Evolutionary conservation across 2,329 filamentous ascomycete genomes (phyloP).

Genomic region (Neurospora sp.): DNA sequence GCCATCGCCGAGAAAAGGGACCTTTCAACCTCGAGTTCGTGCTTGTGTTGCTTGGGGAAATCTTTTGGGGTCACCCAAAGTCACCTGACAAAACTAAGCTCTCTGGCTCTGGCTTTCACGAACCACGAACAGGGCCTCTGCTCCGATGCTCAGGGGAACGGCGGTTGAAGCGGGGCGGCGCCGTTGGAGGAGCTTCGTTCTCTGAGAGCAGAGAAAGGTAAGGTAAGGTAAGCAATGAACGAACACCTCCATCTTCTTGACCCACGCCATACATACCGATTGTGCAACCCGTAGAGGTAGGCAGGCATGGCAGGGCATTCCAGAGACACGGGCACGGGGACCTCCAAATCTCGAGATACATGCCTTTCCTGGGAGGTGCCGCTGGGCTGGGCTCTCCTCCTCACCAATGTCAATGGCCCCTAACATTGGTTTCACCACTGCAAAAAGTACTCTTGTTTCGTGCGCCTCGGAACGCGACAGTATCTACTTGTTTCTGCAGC

Average conservation of each 20-base stretch:
- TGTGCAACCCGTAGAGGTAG: neutral
- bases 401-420: neutral
- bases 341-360: neutral
- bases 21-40: neutral
- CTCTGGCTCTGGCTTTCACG: neutral
- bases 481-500: constrained; percentile 11
- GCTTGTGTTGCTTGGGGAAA: neutral
- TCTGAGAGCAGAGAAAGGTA: neutral
- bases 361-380: neutral
- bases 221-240: neutral
- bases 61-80: neutral
- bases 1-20: neutral
- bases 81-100: neutral
- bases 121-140: neutral
- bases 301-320: neutral
- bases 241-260: neutral
- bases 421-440: constrained; percentile 11
- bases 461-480: constrained; percentile 15
- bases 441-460: constrained; percentile 10
- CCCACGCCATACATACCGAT: neutral
- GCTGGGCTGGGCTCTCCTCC: neutral
- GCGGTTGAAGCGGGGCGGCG: neutral
- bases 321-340: neutral
- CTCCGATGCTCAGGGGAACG: neutral
- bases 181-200: neutral